Conservation (phyloP, 352 stramenopile genomes). For the Thraustotheca clavata region DNA sequence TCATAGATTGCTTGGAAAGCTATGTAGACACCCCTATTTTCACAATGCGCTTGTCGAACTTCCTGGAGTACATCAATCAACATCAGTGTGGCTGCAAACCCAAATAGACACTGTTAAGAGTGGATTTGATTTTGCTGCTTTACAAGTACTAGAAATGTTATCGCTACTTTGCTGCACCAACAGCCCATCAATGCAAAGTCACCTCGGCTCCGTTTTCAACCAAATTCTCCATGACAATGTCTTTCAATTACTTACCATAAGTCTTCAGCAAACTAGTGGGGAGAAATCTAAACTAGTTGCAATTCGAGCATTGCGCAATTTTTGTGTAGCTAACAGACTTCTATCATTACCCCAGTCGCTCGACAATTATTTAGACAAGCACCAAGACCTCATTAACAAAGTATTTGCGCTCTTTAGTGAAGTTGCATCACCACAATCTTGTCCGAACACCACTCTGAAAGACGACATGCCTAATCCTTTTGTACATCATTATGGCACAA, state of each 20-base stretch:
- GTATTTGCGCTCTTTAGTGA: too few species aligned
- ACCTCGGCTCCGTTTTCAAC: background rate
- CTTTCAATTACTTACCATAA: background rate
- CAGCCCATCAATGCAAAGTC: background rate
- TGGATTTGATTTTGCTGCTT: too few species aligned
- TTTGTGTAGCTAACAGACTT: constrained; percentile 5
- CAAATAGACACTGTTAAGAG: background rate
- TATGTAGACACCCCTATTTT: background rate
- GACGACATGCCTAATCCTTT: too few species aligned
- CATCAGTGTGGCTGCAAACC: background rate
- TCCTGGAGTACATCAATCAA: background rate
- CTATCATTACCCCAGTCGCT: too few species aligned
- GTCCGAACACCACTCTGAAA: too few species aligned
- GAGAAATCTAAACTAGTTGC: background rate
- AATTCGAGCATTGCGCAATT: background rate
- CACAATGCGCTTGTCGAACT: background rate
- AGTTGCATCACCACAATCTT: too few species aligned
- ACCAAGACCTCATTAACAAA: too few species aligned
- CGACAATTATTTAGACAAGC: too few species aligned
- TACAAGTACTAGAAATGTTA: background rate
- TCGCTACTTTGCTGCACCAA: background rate
- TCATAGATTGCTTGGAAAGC: background rate
- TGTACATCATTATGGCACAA: too few species aligned
- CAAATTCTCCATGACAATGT: background rate
- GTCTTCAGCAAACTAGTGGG: background rate